These are phyloP conservation scores for Aquilaria malaccensis DNA, from an alignment of 345 rosid genomes.

Conservation along the genomic window DNA sequence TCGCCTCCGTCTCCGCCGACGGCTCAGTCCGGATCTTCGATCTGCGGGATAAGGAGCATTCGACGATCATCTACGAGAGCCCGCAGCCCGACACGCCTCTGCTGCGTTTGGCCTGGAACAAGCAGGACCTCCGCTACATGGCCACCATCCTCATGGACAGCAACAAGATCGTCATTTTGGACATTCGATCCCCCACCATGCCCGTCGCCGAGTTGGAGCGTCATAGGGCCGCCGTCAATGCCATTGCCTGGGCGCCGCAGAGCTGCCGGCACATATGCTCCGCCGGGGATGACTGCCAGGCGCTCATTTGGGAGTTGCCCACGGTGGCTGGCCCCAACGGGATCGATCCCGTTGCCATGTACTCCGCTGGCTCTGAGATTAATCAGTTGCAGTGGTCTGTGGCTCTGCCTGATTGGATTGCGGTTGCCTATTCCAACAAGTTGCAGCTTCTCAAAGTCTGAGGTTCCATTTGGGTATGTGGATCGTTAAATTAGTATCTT, in stretches of 20 bases:
- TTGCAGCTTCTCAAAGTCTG: slow-evolving; percentile 91
- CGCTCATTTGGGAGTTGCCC: slow-evolving; percentile 90
- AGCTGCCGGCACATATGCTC: slow-evolving; percentile 78
- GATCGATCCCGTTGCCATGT: slow-evolving; percentile 87
- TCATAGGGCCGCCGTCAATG: slow-evolving; percentile 62
- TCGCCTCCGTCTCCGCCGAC: slow-evolving; percentile 73
- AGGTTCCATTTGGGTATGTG: slow-evolving; percentile 17
- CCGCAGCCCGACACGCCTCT: slow-evolving; percentile 73
- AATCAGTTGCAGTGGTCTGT: slow-evolving; percentile 95
- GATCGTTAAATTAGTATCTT: background rate
- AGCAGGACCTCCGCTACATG: slow-evolving; percentile 73
- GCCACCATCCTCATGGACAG: slow-evolving; percentile 83
- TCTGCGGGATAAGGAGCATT: slow-evolving; percentile 70
- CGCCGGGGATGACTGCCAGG: slow-evolving; percentile 78
- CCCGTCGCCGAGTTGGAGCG: slow-evolving; percentile 79
- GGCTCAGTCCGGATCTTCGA: slow-evolving; percentile 77
- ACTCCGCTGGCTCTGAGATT: slow-evolving; percentile 73
- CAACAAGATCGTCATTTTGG: slow-evolving; percentile 69
- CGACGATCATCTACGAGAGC: slow-evolving; percentile 76
- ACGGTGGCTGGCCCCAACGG: slow-evolving; percentile 93
- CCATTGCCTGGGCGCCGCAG: slow-evolving; percentile 83
- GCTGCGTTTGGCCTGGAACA: slow-evolving; percentile 76
- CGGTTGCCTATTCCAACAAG: slow-evolving; percentile 72
- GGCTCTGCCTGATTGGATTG: slow-evolving; percentile 86
- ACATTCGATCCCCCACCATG: slow-evolving; percentile 59